Conservation (phyloP, 2,329 filamentous ascomycete genomes). For the Paraphoma chrysanthemicola region DNA sequence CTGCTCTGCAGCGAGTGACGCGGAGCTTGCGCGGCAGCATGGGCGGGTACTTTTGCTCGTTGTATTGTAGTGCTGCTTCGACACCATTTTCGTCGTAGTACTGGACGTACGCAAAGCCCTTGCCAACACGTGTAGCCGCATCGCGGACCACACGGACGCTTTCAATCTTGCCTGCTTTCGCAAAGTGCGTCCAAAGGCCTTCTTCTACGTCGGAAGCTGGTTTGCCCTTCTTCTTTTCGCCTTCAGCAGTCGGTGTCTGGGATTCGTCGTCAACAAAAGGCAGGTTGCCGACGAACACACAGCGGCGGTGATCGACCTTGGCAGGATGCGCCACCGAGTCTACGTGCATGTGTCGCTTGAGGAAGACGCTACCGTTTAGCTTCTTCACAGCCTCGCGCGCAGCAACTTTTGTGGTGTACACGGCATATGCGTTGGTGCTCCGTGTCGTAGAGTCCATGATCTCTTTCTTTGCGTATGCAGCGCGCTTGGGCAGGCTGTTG, state of each 20-base stretch:
- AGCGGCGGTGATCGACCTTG: constrained; percentile 82
- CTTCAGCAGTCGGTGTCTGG: constrained; percentile 67
- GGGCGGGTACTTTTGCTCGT: constrained; percentile 92
- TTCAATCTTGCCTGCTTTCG: constrained; percentile 81
- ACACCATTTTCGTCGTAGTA: constrained; percentile 88
- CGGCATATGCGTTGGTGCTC: constrained; percentile 92
- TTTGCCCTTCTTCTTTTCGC: constrained; percentile 73
- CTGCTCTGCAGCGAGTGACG: constrained; percentile 82
- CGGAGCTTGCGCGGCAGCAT: constrained; percentile 89
- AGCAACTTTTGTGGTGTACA: constrained; percentile 78
- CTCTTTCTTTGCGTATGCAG: constrained; percentile 90
- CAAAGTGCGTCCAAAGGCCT: constrained; percentile 85
- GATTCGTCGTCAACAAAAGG: constrained; percentile 95
- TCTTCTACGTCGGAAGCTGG: constrained; percentile 87
- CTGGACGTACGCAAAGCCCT: constrained; percentile 97
- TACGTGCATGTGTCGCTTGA: constrained; percentile 87
- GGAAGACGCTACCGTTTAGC: constrained; percentile 83
- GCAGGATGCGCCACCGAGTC: constrained; percentile 90
- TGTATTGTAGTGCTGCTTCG: constrained; percentile 84
- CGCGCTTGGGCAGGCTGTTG: constrained; percentile 84
- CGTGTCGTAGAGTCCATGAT: constrained; percentile 91
- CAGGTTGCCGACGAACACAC: constrained; percentile 95
- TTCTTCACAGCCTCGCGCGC: constrained; percentile 77
- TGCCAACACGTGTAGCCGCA: constrained; percentile 87
- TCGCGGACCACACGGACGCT: constrained; percentile 93